Percentiles rank a stretch among this genome's conserved stretches.
Conservation (phyloP, 2,329 filamentous ascomycete genomes). For the Sporothrix humicola region DNA sequence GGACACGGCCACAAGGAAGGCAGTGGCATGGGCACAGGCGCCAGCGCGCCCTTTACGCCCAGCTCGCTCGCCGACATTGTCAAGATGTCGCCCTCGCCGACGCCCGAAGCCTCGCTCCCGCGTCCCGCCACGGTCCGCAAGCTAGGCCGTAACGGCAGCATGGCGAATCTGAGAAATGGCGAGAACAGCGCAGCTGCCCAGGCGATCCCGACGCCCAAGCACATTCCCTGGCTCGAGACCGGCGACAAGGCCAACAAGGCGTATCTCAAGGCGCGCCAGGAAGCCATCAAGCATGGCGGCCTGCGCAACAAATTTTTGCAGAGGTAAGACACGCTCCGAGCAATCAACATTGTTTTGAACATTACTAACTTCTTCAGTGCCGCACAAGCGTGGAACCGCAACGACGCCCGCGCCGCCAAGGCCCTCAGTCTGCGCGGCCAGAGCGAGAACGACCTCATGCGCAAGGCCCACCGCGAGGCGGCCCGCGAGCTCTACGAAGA, state of each 20-base stretch:
- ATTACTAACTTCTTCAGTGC: conserved; percentile 56
- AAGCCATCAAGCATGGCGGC: conserved; percentile 96
- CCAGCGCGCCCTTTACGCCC: conserved; percentile 53
- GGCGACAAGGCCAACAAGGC: conserved; percentile 88
- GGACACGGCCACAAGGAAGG: conserved; percentile 79
- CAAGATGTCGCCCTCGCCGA: conserved; percentile 90
- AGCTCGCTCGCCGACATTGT: conserved; percentile 92
- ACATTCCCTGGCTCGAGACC: conserved; percentile 96
- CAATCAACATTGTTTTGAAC: not conserved
- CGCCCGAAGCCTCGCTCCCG: conserved; percentile 53
- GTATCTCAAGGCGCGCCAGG: conserved; percentile 91
- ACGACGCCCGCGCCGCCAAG: conserved; percentile 94
- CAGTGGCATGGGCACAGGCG: conserved; percentile 45
- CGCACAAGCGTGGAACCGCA: conserved; percentile 97
- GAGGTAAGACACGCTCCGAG: conserved; percentile 60
- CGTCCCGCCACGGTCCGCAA: conserved; percentile 65
- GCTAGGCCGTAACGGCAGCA: conserved; percentile 67
- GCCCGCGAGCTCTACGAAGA: conserved; percentile 91
- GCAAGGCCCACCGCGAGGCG: conserved; percentile 93
- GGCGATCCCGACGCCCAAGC: conserved; percentile 84
- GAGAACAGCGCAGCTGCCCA: conserved; percentile 83
- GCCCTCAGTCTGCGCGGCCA: conserved; percentile 92
- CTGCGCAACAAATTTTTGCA: conserved; percentile 96
- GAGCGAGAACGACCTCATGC: conserved; percentile 96
- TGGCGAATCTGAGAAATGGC: conserved; percentile 66